Percentiles rank a stretch among this genome's conserved stretches.
phyloP scores from a whole-genome alignment of 23 red algal species.

The Cyanidioschyzon merolae region DNA sequence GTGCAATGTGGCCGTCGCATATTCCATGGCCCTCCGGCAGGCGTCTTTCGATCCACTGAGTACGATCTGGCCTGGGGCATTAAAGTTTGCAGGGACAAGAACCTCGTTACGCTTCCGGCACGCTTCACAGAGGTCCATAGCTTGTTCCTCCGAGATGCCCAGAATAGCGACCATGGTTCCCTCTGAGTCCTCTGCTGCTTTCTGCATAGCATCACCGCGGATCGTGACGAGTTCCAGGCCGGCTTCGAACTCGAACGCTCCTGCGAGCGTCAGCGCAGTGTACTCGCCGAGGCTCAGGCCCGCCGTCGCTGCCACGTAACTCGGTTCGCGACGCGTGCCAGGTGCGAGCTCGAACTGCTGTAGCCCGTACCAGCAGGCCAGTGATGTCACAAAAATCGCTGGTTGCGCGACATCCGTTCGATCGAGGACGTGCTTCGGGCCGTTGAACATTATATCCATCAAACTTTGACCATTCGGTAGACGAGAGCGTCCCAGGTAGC shows the following conservation, averaged over 20 bases:
- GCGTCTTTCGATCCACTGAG: constrained; percentile 57
- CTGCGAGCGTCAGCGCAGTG: constrained; percentile 72
- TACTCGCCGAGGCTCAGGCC: constrained; percentile 93
- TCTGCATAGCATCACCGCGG: constrained; percentile 88
- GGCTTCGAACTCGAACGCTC: constrained; percentile 69
- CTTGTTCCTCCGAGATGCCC: constrained; percentile 40
- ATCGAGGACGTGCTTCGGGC: constrained; percentile 37
- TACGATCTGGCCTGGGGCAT: constrained; percentile 88
- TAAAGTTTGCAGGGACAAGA: constrained; percentile 92
- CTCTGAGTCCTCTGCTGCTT: constrained; percentile 67
- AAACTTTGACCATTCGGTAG: background rate
- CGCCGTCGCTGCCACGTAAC: constrained; percentile 27
- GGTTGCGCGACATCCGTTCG: constrained; percentile 96
- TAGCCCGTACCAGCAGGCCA: constrained; percentile 42
- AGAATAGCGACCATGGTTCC: constrained; percentile 82
- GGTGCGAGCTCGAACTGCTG: constrained; percentile 24
- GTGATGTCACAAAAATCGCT: constrained; percentile 85
- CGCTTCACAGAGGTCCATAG: constrained; percentile 25
- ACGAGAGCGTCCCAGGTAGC: constrained; percentile 4
- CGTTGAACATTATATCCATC: constrained; percentile 31
- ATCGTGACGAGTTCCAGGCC: constrained; percentile 61
- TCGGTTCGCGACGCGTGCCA: background rate
- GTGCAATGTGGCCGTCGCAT: constrained; percentile 41
- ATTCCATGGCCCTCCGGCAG: constrained; percentile 43
- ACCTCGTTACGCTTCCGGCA: constrained; percentile 18